A percentile compares a stretch with the other conserved stretches of the same genome.
phyloP scores from a whole-genome alignment of 257 asterid genomes.

The Solanum bulbocastanum region DNA sequence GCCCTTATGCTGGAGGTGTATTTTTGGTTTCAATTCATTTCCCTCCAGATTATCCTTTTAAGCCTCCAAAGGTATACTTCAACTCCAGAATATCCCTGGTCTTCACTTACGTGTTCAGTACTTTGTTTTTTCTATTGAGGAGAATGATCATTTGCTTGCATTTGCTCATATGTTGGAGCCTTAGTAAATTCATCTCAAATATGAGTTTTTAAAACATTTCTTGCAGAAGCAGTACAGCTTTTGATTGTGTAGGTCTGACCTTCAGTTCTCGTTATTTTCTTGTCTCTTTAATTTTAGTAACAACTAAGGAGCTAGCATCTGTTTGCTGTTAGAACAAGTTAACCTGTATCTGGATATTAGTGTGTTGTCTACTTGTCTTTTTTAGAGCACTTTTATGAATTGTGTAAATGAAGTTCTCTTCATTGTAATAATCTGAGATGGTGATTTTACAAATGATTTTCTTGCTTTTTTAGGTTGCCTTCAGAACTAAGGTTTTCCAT shows the following conservation, averaged over 20 bases:
- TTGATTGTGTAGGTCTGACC: background rate
- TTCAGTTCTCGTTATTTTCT: background rate
- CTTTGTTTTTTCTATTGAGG: background rate
- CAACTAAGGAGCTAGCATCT: background rate
- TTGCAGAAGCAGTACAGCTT: background rate
- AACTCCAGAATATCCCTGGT: background rate
- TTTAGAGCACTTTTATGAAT: background rate
- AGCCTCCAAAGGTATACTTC: conserved; percentile 35
- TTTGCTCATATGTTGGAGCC: background rate
- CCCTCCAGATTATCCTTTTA: conserved; percentile 37
- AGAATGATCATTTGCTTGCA: background rate
- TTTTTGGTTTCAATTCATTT: conserved; percentile 40
- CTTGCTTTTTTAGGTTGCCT: conserved; percentile 46
- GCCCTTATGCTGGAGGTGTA: conserved; percentile 40
- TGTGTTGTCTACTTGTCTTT: background rate
- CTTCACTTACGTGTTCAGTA: background rate
- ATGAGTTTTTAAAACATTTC: background rate
- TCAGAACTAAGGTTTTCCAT: conserved; percentile 73
- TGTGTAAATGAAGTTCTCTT: background rate
- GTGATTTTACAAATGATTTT: background rate
- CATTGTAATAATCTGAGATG: background rate
- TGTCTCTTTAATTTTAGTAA: background rate
- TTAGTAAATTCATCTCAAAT: background rate
- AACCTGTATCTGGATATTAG: background rate
- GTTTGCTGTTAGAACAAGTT: background rate